These are phyloP conservation scores for Paradendryphiella salina DNA, from an alignment of 2,329 filamentous ascomycete genomes.

Conservation along the genomic window DNA sequence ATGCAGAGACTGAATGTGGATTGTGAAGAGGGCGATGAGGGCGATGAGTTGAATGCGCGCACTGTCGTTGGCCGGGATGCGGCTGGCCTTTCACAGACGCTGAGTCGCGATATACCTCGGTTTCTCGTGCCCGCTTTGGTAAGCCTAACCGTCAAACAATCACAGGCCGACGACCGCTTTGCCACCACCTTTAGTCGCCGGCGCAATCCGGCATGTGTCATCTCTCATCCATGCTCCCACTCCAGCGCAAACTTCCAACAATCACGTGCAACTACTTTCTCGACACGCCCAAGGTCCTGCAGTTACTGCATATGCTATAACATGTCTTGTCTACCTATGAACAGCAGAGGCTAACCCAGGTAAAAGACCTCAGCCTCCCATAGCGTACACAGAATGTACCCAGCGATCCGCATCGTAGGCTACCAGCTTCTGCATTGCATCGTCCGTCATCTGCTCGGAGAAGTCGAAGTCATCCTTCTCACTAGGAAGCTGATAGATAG, in stretches of 20 bases:
- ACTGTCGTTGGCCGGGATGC: slow-evolving; percentile 18
- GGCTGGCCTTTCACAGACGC: slow-evolving; percentile 25
- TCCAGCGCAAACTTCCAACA: not conserved
- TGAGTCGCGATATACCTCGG: slow-evolving; percentile 30
- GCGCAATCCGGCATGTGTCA: slow-evolving; percentile 1
- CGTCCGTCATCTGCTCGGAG: slow-evolving; percentile 37
- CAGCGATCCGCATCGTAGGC: slow-evolving; percentile 42
- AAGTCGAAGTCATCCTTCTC: slow-evolving; percentile 46
- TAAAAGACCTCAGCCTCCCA: slow-evolving; percentile 31
- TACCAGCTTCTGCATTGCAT: slow-evolving; percentile 42
- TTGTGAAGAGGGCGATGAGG: not conserved
- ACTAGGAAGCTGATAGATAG: slow-evolving; percentile 62
- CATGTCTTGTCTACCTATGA: not conserved
- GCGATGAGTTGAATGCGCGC: slow-evolving; percentile 1
- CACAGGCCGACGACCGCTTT: slow-evolving; percentile 15
- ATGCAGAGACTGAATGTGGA: not conserved
- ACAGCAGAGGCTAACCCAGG: not conserved
- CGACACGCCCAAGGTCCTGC: not conserved
- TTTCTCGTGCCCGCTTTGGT: slow-evolving; percentile 27
- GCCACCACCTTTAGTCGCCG: not conserved
- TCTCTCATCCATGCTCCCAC: not conserved
- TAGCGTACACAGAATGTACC: slow-evolving; percentile 47
- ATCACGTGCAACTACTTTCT: not conserved
- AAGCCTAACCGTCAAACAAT: slow-evolving; percentile 22
- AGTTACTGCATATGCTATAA: not conserved